Base-by-base conservation (phyloP, 169 alveolate species). In the Amoebophrya sp. region DNA sequence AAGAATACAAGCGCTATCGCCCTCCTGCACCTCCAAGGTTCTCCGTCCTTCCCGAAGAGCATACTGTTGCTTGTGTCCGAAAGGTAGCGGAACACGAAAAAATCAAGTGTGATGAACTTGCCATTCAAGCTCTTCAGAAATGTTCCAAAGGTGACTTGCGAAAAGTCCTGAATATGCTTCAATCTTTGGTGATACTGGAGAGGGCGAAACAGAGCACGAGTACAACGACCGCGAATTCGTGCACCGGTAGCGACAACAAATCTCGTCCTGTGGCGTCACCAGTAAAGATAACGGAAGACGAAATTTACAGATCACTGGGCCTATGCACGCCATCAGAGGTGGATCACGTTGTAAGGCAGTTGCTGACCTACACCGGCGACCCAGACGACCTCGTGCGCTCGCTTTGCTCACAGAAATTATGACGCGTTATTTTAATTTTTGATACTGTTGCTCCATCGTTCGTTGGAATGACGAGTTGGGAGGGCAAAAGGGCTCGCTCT, bases 91-190 rank as follows among this genome's bases (percentile, higher is more conserved):
- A 89, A 2, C 23, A 47, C 38, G 98, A 96, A 93, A 92, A 94
- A 26, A 92, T 96, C 39, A 89, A 90, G 38, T 91, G 94, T 53
- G 92, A 92, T 39, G 91, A 90, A n/a, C 94, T 91, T 40, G 95
- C 96, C 39, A 89, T 93, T n/a, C 89, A 94, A 53, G 95, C 97
- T 40, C 94, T 95, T 41, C 93, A 95, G 33, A 93, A 94, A 39
- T 93, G 95, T 29, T 95, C 97, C 89, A 96, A 95, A 41, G 97
- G 98, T 29, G 98, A 96, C 94, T 95, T 96, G 98, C 94, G 98
- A 89, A 96, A 96, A 94, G 96, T 95, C 33, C 93, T 96, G 38
- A 96, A 96, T 93, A 93, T 96, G 78, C 91, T 96, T 39, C 96
- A 96, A 93, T 65, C 83, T 29, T 36, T 65, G 83, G 33, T 36